These are phyloP conservation scores for Chrysopogon serrulatus DNA, from an alignment of 176 grass and related monocot species.

Conservation along the genomic window DNA sequence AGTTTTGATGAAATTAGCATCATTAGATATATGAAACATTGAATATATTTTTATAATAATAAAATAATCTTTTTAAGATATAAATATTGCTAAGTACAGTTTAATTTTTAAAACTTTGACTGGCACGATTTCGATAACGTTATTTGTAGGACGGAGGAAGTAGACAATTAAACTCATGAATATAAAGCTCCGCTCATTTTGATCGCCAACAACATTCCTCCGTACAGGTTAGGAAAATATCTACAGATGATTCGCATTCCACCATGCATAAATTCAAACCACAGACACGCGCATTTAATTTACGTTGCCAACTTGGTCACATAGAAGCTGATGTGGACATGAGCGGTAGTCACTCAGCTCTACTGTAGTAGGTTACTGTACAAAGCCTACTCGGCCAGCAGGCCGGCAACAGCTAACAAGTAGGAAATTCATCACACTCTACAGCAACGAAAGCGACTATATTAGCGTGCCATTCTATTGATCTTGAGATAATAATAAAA, in stretches of 20 bases:
- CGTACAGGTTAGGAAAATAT: neutral
- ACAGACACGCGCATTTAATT: neutral
- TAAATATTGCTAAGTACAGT: too few relatives aligned
- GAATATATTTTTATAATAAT: too few relatives aligned
- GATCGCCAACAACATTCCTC: too few relatives aligned
- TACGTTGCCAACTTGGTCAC: neutral
- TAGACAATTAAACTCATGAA: too few relatives aligned
- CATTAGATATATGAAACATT: too few relatives aligned
- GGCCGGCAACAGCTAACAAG: neutral
- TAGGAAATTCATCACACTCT: neutral
- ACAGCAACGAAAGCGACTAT: neutral
- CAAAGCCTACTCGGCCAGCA: too few relatives aligned
- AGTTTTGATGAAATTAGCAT: too few relatives aligned
- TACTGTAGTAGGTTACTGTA: neutral
- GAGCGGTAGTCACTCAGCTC: neutral
- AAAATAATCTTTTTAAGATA: too few relatives aligned
- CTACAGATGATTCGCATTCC: neutral
- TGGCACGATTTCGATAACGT: too few relatives aligned
- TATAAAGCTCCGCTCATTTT: too few relatives aligned
- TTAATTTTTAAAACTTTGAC: too few relatives aligned
- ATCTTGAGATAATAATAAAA: neutral
- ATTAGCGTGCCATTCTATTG: neutral
- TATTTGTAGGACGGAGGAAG: too few relatives aligned
- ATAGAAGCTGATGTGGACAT: neutral
- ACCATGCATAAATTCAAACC: neutral